phyloP scores from a whole-genome alignment of 305 asterid species.

The Nicotiana rustica region DNA sequence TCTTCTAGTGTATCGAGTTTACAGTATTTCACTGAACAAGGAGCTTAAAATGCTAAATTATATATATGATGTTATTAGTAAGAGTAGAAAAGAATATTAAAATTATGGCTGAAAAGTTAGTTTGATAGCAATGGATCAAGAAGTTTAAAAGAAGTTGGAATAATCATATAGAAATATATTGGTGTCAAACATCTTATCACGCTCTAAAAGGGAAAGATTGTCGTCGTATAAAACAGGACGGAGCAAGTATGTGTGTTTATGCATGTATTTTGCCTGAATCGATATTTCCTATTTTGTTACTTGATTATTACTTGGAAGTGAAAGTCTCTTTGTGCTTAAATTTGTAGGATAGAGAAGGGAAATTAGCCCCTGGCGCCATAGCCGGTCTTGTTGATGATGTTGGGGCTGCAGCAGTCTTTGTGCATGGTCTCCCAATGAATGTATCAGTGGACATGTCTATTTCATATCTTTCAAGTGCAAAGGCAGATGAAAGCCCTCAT shows the following conservation, averaged over 20 bases:
- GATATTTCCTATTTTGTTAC: neutral
- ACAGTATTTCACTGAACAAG: neutral
- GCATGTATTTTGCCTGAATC: neutral
- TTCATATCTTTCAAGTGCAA: slow-evolving; percentile 63
- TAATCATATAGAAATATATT: neutral
- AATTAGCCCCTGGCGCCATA: slow-evolving; percentile 63
- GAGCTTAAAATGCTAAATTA: neutral
- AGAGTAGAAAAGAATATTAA: neutral
- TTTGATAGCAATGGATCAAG: too few species aligned
- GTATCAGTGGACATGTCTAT: slow-evolving; percentile 79
- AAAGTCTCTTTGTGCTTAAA: neutral
- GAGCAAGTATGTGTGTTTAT: neutral
- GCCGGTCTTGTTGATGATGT: slow-evolving; percentile 64
- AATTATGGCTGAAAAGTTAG: neutral
- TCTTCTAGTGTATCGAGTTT: neutral
- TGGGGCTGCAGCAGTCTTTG: slow-evolving; percentile 62
- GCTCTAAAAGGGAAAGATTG: neutral
- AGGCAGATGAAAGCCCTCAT: slow-evolving; percentile 52
- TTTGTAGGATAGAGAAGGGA: slow-evolving; percentile 61
- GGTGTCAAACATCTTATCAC: neutral
- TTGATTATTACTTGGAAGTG: neutral
- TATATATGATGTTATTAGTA: too few species aligned
- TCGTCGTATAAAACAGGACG: neutral
- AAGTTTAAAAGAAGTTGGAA: too few species aligned
- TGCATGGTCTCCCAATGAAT: slow-evolving; percentile 54